phyloP scores from a whole-genome alignment of 2,329 filamentous ascomycete genomes.

The Stemphylium lycopersici region DNA sequence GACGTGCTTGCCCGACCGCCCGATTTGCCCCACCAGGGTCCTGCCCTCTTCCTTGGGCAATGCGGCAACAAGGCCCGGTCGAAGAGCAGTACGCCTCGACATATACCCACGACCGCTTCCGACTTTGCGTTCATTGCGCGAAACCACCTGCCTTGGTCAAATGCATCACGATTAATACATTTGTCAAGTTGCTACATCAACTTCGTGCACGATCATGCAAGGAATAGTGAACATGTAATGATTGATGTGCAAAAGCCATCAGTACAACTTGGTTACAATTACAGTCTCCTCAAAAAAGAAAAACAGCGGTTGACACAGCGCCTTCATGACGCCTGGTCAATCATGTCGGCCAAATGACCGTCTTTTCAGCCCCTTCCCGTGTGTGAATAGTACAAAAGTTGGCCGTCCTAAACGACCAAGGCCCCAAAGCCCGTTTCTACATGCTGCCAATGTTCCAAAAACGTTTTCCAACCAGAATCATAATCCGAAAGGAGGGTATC shows the following conservation, averaged over 20 bases:
- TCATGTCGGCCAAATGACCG: slow-evolving; percentile 8
- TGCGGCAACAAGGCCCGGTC: neutral
- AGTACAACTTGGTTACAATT: slow-evolving; percentile 28
- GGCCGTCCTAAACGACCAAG: slow-evolving; percentile 1
- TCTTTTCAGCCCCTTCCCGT: neutral
- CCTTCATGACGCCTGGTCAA: slow-evolving; percentile 3
- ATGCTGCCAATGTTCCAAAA: slow-evolving; percentile 7
- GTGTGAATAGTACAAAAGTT: slow-evolving; percentile 5
- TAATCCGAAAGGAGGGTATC: slow-evolving; percentile 24
- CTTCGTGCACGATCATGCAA: neutral
- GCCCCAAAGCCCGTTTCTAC: slow-evolving; percentile 3
- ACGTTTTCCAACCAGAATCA: slow-evolving; percentile 6
- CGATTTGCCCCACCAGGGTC: slow-evolving; percentile 22
- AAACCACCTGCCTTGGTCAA: neutral
- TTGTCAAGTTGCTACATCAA: no score
- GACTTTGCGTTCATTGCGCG: neutral
- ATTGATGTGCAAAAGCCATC: slow-evolving; percentile 12
- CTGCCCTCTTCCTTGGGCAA: slow-evolving; percentile 16
- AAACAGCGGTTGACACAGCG: slow-evolving; percentile 5
- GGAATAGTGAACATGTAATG: neutral
- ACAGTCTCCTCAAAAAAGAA: slow-evolving; percentile 22
- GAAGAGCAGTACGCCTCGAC: neutral
- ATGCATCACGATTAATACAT: no score
- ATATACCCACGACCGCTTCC: neutral
- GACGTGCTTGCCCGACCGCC: slow-evolving; percentile 32